Conservation (phyloP, 495 filamentous ascomycete species). For the Xylaria acuta region DNA sequence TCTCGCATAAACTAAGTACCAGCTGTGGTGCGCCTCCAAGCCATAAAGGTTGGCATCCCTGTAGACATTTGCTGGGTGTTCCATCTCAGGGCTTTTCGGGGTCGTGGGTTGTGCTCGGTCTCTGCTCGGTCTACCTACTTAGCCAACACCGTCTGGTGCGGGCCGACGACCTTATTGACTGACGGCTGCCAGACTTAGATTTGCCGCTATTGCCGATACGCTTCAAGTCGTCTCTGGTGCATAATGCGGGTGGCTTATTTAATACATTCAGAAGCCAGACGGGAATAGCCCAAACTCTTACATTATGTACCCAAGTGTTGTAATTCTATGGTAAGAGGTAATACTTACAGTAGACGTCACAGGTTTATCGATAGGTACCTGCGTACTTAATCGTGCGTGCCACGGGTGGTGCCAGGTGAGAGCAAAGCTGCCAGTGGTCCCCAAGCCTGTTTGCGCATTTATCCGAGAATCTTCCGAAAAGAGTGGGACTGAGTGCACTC, state of each 20-base stretch:
- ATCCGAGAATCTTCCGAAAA: slow-evolving; percentile 21
- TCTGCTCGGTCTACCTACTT: background rate
- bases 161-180: background rate
- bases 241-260: too few relatives aligned
- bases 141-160: background rate
- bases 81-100: background rate
- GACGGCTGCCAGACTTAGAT: background rate
- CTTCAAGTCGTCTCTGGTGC: background rate
- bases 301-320: too few relatives aligned
- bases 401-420: background rate
- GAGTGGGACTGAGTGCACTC: background rate
- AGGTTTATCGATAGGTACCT: too few relatives aligned
- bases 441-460: background rate
- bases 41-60: background rate
- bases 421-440: background rate
- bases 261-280: background rate
- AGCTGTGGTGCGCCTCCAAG: background rate
- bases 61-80: background rate
- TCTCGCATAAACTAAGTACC: background rate
- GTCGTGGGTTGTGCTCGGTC: background rate
- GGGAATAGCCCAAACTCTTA: background rate
- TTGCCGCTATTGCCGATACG: background rate
- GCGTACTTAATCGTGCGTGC: too few relatives aligned
- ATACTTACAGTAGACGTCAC: too few relatives aligned
- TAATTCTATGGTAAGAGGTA: too few relatives aligned